phyloP scores from a whole-genome alignment of 495 filamentous ascomycete species.

The Massariosphaeria phaeospora region DNA sequence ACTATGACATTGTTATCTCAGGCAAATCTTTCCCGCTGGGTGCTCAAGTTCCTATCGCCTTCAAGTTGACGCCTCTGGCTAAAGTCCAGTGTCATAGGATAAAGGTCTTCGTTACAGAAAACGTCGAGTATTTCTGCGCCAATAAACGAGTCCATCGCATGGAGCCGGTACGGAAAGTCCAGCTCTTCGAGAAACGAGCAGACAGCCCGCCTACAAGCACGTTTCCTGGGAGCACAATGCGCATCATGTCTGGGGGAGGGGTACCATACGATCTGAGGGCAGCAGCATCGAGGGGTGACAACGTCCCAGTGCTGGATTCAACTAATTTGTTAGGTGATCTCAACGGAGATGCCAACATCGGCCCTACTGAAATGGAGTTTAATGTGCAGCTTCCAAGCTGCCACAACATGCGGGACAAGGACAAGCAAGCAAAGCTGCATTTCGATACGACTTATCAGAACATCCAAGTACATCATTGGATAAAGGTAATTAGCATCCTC shows the following conservation, averaged over 20 bases:
- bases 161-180: constrained; percentile 76
- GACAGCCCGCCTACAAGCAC: constrained; percentile 72
- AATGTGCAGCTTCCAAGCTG: constrained; percentile 92
- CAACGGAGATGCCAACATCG: constrained; percentile 59
- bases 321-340: constrained; percentile 82
- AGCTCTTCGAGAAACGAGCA: constrained; percentile 85
- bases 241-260: constrained; percentile 77
- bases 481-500: constrained; percentile 66
- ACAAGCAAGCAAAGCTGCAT: constrained; percentile 68
- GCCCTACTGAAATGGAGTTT: constrained; percentile 95
- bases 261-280: constrained; percentile 58
- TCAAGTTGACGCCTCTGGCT: constrained; percentile 91
- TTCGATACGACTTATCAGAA: constrained; percentile 96
- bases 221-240: constrained; percentile 73
- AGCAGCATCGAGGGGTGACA: constrained; percentile 56
- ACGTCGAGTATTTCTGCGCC: constrained; percentile 84
- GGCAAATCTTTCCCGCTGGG: constrained; percentile 97
- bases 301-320: constrained; percentile 47
- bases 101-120: constrained; percentile 92
- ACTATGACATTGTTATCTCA: constrained; percentile 98
- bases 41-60: constrained; percentile 88
- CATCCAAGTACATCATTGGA: constrained; percentile 97
- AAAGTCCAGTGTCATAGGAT: constrained; percentile 97
- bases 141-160: constrained; percentile 84
- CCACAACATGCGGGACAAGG: constrained; percentile 73